Conservation (phyloP, 108 stramenopile species). For the Stephanodiscus triporus region DNA sequence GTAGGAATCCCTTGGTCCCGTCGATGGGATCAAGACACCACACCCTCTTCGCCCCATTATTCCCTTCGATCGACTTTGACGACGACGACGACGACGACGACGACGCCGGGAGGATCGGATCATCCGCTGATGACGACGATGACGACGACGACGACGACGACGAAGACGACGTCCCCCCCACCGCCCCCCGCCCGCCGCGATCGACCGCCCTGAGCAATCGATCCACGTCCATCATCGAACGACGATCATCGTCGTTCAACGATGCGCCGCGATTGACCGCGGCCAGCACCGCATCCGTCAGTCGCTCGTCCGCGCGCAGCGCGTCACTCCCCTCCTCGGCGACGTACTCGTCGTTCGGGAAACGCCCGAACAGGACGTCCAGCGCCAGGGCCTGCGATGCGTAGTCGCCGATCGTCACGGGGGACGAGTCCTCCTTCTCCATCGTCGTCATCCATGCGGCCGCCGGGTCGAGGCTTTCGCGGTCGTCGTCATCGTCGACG, state of each 20-base stretch:
- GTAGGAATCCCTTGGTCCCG: slow-evolving; percentile 91
- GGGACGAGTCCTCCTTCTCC: slow-evolving; percentile 62
- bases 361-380: slow-evolving; percentile 36
- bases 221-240: slow-evolving; percentile 13
- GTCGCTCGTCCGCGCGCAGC: slow-evolving; percentile 26
- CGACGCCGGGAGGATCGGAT: neutral
- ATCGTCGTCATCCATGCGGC: no score
- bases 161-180: neutral
- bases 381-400: slow-evolving; percentile 65
- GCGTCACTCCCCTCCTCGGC: slow-evolving; percentile 64
- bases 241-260: no score
- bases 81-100: no score
- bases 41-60: slow-evolving; percentile 28
- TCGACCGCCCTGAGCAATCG: slow-evolving; percentile 50
- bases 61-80: neutral
- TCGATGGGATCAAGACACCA: slow-evolving; percentile 92
- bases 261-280: slow-evolving; percentile 51
- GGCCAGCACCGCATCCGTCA: slow-evolving; percentile 31
- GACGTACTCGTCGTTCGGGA: slow-evolving; percentile 52
- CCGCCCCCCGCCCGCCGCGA: slow-evolving; percentile 37
- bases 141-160: no score
- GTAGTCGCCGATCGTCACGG: slow-evolving; percentile 72
- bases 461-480: slow-evolving; percentile 21
- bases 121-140: neutral
- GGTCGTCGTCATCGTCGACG: neutral